Evolutionary conservation across 1,284 basidiomycete genomes (phyloP).

Genomic region (Pseudozyma sp.): DNA sequence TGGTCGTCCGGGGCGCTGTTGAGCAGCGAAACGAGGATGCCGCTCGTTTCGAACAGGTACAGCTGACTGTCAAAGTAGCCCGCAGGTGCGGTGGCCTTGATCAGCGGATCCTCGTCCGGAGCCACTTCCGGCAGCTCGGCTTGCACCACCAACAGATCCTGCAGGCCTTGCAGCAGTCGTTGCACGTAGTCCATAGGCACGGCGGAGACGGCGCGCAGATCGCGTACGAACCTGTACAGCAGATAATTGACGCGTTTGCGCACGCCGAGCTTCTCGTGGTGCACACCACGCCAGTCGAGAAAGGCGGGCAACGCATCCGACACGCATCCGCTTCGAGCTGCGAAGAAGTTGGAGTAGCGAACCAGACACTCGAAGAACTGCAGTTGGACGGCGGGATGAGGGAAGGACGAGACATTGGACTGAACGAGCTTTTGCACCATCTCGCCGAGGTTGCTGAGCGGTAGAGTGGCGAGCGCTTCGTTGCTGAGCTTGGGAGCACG

Average conservation of each 20-base stretch:
- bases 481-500: constrained; percentile 55
- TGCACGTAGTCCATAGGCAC: constrained; percentile 80
- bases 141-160: constrained; percentile 72
- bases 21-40: constrained; percentile 83
- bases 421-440: constrained; percentile 86
- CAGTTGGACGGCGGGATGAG: constrained; percentile 86
- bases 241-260: constrained; percentile 89
- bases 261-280: constrained; percentile 79
- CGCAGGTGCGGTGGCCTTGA: constrained; percentile 82
- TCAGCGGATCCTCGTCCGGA: constrained; percentile 74
- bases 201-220: constrained; percentile 77
- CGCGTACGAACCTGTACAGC: constrained; percentile 91
- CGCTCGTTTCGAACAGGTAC: constrained; percentile 93
- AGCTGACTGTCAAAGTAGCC: constrained; percentile 88
- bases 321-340: constrained; percentile 82
- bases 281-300: constrained; percentile 89
- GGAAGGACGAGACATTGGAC: constrained; percentile 84
- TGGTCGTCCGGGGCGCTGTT: constrained; percentile 78
- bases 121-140: constrained; percentile 72
- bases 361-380: constrained; percentile 94
- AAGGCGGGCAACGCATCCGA: constrained; percentile 81
- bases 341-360: constrained; percentile 94
- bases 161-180: constrained; percentile 61
- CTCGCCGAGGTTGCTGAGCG: constrained; percentile 89
- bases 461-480: constrained; percentile 70